phyloP scores from a whole-genome alignment of 495 filamentous ascomycete genomes.

The Annulohypoxylon stygium region DNA sequence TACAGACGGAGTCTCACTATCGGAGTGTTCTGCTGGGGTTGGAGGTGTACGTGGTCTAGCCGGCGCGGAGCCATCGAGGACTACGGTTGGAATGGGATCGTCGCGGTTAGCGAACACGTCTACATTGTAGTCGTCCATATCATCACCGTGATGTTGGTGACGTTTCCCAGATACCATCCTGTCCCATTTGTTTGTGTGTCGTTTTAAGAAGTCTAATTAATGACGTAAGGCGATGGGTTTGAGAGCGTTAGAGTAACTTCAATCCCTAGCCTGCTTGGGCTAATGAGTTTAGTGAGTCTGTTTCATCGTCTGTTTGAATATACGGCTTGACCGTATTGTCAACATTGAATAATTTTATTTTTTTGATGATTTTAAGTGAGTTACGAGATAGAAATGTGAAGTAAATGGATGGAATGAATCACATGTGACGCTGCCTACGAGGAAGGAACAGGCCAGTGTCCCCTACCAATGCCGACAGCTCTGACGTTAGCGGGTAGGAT shows the following conservation, averaged over 20 bases:
- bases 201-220: slow-evolving; percentile 23
- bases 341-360: neutral
- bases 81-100: slow-evolving; percentile 47
- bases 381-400: slow-evolving; percentile 7
- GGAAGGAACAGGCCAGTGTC: neutral
- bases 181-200: slow-evolving; percentile 2
- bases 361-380: neutral
- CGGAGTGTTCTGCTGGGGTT: slow-evolving; percentile 37
- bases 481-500: slow-evolving; percentile 13
- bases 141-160: slow-evolving; percentile 5
- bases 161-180: slow-evolving; percentile 1
- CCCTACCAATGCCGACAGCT: neutral
- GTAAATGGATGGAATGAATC: slow-evolving; percentile 19
- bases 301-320: slow-evolving; percentile 23
- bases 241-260: slow-evolving; percentile 24
- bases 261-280: slow-evolving; percentile 32
- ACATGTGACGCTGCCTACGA: slow-evolving; percentile 35
- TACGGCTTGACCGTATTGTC: neutral
- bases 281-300: slow-evolving; percentile 3
- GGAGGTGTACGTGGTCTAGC: slow-evolving; percentile 40
- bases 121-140: slow-evolving; percentile 56
- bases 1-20: slow-evolving; percentile 44
- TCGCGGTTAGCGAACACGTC: slow-evolving; percentile 54
- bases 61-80: slow-evolving; percentile 42
- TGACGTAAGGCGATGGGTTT: slow-evolving; percentile 37